Evolutionary conservation across 768 basidiomycete species (phyloP).

Genomic region (Amanita inopinata): DNA sequence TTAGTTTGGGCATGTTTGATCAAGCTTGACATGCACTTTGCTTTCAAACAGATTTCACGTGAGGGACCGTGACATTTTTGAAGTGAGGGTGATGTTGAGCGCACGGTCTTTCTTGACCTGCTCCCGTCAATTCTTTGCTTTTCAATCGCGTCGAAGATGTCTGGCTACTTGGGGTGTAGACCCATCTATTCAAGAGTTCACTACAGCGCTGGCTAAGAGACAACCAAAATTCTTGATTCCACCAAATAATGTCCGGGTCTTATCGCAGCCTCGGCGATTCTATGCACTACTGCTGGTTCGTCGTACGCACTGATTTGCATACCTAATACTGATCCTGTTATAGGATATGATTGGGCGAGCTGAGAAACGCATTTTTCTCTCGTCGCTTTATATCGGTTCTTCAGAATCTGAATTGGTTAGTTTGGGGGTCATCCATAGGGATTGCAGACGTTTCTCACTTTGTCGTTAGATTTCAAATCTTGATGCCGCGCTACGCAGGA

Average conservation of each 20-base stretch:
- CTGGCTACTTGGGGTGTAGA: slow-evolving; percentile 12
- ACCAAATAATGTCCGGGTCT: slow-evolving; percentile 39
- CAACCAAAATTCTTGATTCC: slow-evolving; percentile 35
- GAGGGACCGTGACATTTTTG: neutral
- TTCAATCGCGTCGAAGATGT: neutral
- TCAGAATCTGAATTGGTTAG: slow-evolving; percentile 73
- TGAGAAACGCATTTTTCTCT: slow-evolving; percentile 73
- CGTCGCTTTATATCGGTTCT: slow-evolving; percentile 81
- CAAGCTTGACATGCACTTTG: neutral
- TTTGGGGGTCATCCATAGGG: neutral
- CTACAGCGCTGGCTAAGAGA: slow-evolving; percentile 16
- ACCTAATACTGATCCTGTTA: neutral
- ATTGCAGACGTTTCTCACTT: neutral
- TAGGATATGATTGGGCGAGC: slow-evolving; percentile 78
- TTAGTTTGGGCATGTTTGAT: too few relatives aligned
- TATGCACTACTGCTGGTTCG: slow-evolving; percentile 44
- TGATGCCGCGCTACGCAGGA: slow-evolving; percentile 39
- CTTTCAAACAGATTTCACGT: slow-evolving; percentile 5
- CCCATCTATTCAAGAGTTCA: slow-evolving; percentile 22
- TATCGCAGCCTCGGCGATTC: slow-evolving; percentile 40
- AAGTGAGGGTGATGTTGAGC: neutral
- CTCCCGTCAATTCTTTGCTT: neutral
- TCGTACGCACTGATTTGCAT: slow-evolving; percentile 7
- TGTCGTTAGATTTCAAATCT: slow-evolving; percentile 61
- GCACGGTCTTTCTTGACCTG: neutral